Conservation (phyloP, 2,329 filamentous ascomycete genomes). For the Cercospora sp. region DNA sequence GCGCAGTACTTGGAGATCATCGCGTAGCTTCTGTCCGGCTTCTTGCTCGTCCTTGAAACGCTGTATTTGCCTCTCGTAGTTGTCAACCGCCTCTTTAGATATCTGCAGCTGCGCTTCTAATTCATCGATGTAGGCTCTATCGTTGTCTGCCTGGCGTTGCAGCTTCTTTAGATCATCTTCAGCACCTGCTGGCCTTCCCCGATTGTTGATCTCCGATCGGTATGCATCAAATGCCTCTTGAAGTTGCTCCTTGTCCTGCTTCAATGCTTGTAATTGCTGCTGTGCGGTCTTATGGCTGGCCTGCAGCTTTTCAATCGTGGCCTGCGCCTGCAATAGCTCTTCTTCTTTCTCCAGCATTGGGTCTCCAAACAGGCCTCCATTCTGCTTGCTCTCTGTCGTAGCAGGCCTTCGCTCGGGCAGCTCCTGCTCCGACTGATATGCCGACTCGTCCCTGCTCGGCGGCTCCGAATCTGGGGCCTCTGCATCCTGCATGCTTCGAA, state of each 20-base stretch:
- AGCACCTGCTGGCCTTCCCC: slow-evolving; percentile 40
- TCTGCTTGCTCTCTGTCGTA: slow-evolving; percentile 18
- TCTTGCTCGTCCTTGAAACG: slow-evolving; percentile 46
- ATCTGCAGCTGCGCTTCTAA: slow-evolving; percentile 50
- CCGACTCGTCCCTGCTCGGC: slow-evolving; percentile 34
- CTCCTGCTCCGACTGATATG: slow-evolving; percentile 36
- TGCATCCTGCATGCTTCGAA: slow-evolving; percentile 36
- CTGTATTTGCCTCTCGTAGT: slow-evolving; percentile 49
- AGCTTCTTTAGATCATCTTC: slow-evolving; percentile 49
- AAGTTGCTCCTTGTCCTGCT: slow-evolving; percentile 46
- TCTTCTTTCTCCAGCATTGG: slow-evolving; percentile 52
- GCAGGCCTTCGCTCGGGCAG: slow-evolving; percentile 23
- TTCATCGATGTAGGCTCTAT: slow-evolving; percentile 53
- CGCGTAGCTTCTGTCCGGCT: slow-evolving; percentile 50
- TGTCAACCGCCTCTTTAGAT: slow-evolving; percentile 47
- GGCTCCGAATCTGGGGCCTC: slow-evolving; percentile 33
- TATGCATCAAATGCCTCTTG: slow-evolving; percentile 52
- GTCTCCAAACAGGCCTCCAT: slow-evolving; percentile 40
- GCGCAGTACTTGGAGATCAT: slow-evolving; percentile 51
- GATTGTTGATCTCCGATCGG: slow-evolving; percentile 46
- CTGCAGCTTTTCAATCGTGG: slow-evolving; percentile 47
- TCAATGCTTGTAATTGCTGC: slow-evolving; percentile 45
- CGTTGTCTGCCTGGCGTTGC: slow-evolving; percentile 46
- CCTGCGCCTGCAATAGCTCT: slow-evolving; percentile 51
- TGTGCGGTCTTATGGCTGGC: slow-evolving; percentile 43